Evolutionary conservation across 192 early-diverging fungal species (phyloP).

Genomic region (Umbelopsis vinacea): DNA sequence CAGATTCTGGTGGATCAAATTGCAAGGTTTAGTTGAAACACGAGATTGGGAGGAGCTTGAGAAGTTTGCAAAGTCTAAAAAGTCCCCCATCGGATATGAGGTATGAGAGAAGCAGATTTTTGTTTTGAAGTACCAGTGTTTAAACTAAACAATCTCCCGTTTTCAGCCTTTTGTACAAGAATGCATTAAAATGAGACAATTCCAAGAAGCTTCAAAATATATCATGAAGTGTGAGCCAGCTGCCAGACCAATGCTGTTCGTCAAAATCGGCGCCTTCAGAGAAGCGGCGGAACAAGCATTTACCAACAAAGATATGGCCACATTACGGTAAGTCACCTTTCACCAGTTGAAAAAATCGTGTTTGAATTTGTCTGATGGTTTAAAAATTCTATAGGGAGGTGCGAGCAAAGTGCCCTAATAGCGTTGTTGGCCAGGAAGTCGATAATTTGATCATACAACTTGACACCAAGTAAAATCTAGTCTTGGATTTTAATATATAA

Average conservation of each 20-base stretch:
- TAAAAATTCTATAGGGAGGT: slow-evolving; percentile 37
- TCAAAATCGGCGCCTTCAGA: slow-evolving; percentile 74
- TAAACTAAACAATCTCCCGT: neutral
- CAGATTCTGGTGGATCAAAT: slow-evolving; percentile 90
- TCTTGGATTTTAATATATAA: no score
- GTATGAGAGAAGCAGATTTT: slow-evolving; percentile 24
- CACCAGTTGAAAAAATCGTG: neutral
- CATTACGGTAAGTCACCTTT: slow-evolving; percentile 52
- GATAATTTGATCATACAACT: slow-evolving; percentile 48
- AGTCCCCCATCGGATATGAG: slow-evolving; percentile 81
- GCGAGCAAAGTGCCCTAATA: slow-evolving; percentile 47
- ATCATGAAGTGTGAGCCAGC: slow-evolving; percentile 71
- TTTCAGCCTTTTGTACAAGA: slow-evolving; percentile 78
- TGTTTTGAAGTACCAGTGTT: neutral
- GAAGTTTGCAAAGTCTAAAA: slow-evolving; percentile 73
- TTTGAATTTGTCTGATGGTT: neutral
- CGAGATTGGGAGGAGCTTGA: slow-evolving; percentile 90
- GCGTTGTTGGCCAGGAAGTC: slow-evolving; percentile 50
- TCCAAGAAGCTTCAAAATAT: slow-evolving; percentile 77
- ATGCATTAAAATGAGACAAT: slow-evolving; percentile 76
- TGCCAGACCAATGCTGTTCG: slow-evolving; percentile 62
- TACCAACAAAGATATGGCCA: slow-evolving; percentile 63
- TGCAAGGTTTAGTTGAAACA: slow-evolving; percentile 77
- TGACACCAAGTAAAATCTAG: slow-evolving; percentile 32
- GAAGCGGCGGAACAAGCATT: slow-evolving; percentile 76